Percentiles rank a stretch among this genome's conserved stretches.
phyloP scores from a whole-genome alignment of 768 basidiomycete species.

The Dacryopinax primogenitus region DNA sequence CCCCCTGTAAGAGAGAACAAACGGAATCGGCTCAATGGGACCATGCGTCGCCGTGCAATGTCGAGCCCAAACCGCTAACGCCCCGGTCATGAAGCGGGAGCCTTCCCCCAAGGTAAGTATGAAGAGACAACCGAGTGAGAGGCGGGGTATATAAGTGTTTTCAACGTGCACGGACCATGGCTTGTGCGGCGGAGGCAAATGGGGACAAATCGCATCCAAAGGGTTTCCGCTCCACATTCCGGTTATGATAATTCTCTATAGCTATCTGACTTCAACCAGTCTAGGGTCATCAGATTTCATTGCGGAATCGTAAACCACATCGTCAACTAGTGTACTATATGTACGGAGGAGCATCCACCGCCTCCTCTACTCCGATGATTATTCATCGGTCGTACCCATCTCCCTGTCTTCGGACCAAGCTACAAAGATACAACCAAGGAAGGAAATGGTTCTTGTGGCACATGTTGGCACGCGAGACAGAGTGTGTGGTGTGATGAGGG shows the following conservation, averaged over 20 bases:
- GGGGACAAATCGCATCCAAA: neutral
- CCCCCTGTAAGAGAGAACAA: constrained; percentile 8
- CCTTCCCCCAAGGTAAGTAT: constrained; percentile 9
- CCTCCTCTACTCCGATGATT: neutral
- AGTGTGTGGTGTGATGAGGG: neutral
- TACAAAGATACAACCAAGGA: constrained; percentile 6
- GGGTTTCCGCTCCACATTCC: neutral
- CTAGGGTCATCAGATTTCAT: constrained; percentile 6
- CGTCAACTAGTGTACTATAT: constrained; percentile 9
- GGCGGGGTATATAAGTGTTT: neutral
- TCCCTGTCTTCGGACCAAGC: neutral
- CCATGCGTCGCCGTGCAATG: constrained; percentile 8
- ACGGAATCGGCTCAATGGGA: constrained; percentile 7
- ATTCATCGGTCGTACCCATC: neutral
- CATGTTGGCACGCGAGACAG: neutral
- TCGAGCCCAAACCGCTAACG: constrained; percentile 9
- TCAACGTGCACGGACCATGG: neutral
- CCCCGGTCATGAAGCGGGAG: constrained; percentile 8
- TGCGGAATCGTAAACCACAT: constrained; percentile 9
- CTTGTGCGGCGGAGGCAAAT: neutral
- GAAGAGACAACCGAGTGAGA: neutral
- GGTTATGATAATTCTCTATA: too few relatives aligned
- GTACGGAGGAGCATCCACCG: neutral
- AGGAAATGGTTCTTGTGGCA: neutral
- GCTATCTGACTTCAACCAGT: too few relatives aligned